Evolutionary conservation across 768 basidiomycete genomes (phyloP), one percentile per base, ranked within the genome.

Genomic region (Amanita jacksonii): DNA sequence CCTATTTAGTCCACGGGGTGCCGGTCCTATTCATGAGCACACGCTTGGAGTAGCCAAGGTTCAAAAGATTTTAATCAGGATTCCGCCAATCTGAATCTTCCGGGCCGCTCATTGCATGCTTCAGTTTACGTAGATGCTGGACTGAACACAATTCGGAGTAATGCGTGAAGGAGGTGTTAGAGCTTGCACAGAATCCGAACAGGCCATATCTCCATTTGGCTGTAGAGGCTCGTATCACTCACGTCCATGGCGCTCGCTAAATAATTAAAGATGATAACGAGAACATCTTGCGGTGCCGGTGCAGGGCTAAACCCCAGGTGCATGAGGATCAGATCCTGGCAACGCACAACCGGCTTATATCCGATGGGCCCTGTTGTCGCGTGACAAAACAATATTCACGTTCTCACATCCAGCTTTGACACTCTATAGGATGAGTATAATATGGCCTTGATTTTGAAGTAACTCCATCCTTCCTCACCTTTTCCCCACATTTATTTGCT

Each of bases 321-420:
- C 54, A 53, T 49, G 51, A 49, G 47, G 44, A 31, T 43, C 49
- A 53, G 48, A 51, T 52, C 48, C 40, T 34, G 13, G 6, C 33
- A n/a, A 34, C 5, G 15, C 16, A 15, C n/a, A 15, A n/a, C 15
- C 27, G 19, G 10, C 9, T 28, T 15, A 19, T 43, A 45, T 46
- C 46, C 42, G 45, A 52, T 25, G 51, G 50, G 37, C 41, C 27
- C 27, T 28, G 48, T 42, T 54, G 57, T 61, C 65, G 55, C 61
- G 65, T 66, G 65, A 65, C 58, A 51, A 41, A 22, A 41, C 37
- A 42, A 43, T 35, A 45, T 41, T 50, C 54, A 39, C 50, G 51
- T 47, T 50, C 52, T 46, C 52, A 43, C 47, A 51, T 47, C 43
- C 39, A 39, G 41, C 51, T 50, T 41, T 52, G 49, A 54, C 51